These are phyloP conservation scores for Venturia aucupariae DNA, from an alignment of 2,329 filamentous ascomycete genomes.

Conservation along the genomic window DNA sequence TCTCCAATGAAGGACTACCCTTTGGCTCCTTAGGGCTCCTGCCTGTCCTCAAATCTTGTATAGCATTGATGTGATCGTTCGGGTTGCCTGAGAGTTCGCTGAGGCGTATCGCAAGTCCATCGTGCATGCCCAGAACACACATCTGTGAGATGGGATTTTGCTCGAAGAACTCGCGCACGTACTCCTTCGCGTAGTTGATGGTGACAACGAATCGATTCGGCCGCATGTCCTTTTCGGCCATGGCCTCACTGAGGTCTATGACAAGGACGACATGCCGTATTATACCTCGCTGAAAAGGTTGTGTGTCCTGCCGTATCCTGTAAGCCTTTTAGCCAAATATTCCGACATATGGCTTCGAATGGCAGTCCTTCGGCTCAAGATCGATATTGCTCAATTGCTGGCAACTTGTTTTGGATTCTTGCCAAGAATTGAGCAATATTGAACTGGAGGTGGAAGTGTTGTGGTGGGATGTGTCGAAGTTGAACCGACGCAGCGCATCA, in stretches of 20 bases:
- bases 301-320: slow-evolving; percentile 83
- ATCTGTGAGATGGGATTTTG: slow-evolving; percentile 98
- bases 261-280: slow-evolving; percentile 93
- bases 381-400: not conserved
- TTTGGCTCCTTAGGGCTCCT: slow-evolving; percentile 52
- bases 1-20: slow-evolving; percentile 59
- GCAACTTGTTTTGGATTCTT: too few relatives aligned
- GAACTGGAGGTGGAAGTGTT: not conserved
- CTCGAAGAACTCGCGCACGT: slow-evolving; percentile 92
- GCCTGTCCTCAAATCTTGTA: slow-evolving; percentile 54
- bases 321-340: slow-evolving; percentile 5
- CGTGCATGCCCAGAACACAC: slow-evolving; percentile 84
- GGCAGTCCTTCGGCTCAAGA: not conserved
- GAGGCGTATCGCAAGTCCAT: slow-evolving; percentile 76
- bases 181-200: slow-evolving; percentile 74
- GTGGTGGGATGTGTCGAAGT: not conserved
- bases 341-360: slow-evolving; percentile 9
- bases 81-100: slow-evolving; percentile 90
- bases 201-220: slow-evolving; percentile 78
- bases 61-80: slow-evolving; percentile 70
- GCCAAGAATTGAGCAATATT: not conserved
- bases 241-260: slow-evolving; percentile 84
- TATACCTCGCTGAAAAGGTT: slow-evolving; percentile 88
- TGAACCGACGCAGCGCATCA: not conserved
- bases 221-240: slow-evolving; percentile 89